Evolutionary conservation across 23 red algal species (phyloP), one percentile per base, ranked within the genome.

Genomic region (Agarophyton chilense): DNA sequence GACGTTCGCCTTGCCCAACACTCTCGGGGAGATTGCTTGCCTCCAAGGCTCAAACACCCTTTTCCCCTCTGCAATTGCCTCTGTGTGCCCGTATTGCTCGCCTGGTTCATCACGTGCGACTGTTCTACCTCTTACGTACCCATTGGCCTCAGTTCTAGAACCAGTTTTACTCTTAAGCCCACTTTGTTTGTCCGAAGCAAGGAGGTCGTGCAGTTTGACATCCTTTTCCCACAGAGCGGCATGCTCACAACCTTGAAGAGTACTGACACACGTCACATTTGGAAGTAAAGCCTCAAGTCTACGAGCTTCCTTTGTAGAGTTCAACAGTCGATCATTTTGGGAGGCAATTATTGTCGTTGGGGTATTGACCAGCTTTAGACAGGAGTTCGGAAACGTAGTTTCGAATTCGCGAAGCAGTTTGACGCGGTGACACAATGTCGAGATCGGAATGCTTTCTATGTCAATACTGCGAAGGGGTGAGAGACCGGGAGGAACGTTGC

Each of bases 161-260:
- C 21, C 47, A 3, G n/a, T 9, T 46, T 13, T 74, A 10, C 4
- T 38, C 13, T 52, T 60, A 10, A 22, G 77, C 4, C 10, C 22
- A 12, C 40, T 21, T 58, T 12, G 18, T n/a, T 21, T 45, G 31
- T 85, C 56, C n/a, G 57, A 52, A 14, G 41, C 39, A 49, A 90
- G 36, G 14, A 90, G 22, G 17, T 79, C 36, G 22, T 4, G 45
- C 26, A 92, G 35, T 32, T 41, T 72, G 0, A 92, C 77, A 38
- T 72, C 88, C 26, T 62, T 49, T 41, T 92, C 88, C 44, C 73
- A 70, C 32, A 92, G 38, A 39, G 74, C 77, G 11, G 88, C 78
- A 43, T 92, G 88, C 28, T 72, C 88, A 43, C 57, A 55, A 18
- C 80, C 31, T 10, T 60, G 9, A 40, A 92, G 78, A 33, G 42